Conservation (phyloP, 2,329 filamentous ascomycete species). For the Aaosphaeria pasadenensis region DNA sequence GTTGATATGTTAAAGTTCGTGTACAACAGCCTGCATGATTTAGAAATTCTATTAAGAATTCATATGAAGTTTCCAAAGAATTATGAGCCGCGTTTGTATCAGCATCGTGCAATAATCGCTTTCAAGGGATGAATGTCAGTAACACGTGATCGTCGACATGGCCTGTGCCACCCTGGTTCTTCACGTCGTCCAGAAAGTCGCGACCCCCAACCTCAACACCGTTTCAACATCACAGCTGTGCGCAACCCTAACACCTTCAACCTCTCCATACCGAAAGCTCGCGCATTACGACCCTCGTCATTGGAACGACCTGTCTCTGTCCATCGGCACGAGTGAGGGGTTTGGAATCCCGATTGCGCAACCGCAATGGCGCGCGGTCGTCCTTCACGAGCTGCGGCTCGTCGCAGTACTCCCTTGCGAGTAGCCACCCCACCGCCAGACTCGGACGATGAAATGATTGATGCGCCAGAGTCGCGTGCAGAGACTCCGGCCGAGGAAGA, state of each 20-base stretch:
- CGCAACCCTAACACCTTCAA: neutral
- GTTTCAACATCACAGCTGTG: neutral
- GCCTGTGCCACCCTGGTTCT: too few relatives aligned
- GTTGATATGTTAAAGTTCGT: too few relatives aligned
- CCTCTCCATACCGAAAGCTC: neutral
- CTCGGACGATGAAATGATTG: conserved; percentile 34
- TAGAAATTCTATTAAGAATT: too few relatives aligned
- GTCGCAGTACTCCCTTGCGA: conserved; percentile 35
- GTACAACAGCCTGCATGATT: too few relatives aligned
- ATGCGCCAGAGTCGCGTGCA: conserved; percentile 30
- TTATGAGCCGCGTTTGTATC: too few relatives aligned
- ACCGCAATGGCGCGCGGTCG: conserved; percentile 33
- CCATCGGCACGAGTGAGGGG: neutral
- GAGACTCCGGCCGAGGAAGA: conserved; percentile 43
- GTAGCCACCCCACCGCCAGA: conserved; percentile 35
- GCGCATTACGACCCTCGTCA: neutral
- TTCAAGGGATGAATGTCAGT: too few relatives aligned
- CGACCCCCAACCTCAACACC: neutral
- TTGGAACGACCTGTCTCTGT: neutral
- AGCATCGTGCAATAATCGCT: too few relatives aligned
- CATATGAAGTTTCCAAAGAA: too few relatives aligned
- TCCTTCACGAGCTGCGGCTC: conserved; percentile 37
- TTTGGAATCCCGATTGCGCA: neutral
- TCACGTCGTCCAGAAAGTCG: neutral
- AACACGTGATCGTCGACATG: too few relatives aligned